These are phyloP conservation scores for Dipteronia dyeriana DNA, from an alignment of 345 rosid genomes.

Conservation along the genomic window DNA sequence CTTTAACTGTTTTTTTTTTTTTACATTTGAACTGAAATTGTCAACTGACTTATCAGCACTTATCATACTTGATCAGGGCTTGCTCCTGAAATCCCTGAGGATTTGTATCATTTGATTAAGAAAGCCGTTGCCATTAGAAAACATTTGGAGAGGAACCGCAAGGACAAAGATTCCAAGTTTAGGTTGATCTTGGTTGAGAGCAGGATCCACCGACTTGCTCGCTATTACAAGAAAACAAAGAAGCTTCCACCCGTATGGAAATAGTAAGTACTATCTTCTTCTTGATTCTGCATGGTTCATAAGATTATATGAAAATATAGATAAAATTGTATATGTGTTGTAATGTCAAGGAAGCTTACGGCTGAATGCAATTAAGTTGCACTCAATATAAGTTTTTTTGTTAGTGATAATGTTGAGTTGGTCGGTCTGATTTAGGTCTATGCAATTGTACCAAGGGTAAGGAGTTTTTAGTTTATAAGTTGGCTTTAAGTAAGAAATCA, in stretches of 20 bases:
- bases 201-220: slow-evolving; percentile 92
- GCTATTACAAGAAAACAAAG: slow-evolving; percentile 95
- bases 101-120: slow-evolving; percentile 87
- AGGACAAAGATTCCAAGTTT: slow-evolving; percentile 93
- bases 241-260: slow-evolving; percentile 97
- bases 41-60: not conserved
- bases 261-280: slow-evolving; percentile 47
- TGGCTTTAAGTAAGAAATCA: not conserved
- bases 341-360: not conserved
- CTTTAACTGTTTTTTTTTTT: not conserved
- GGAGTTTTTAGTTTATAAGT: not conserved
- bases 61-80: slow-evolving; percentile 41
- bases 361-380: not conserved
- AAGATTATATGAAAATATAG: not conserved
- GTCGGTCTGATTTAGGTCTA: too few relatives aligned
- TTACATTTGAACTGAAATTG: not conserved
- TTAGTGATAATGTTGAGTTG: not conserved
- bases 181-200: slow-evolving; percentile 91
- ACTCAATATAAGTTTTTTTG: not conserved
- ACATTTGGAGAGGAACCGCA: slow-evolving; percentile 96
- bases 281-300: not conserved
- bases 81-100: slow-evolving; percentile 94
- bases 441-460: not conserved
- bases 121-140: slow-evolving; percentile 91
- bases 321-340: not conserved